Evolutionary conservation across 176 grass and related monocot genomes (phyloP).

Genomic region (Eleusine indica): DNA sequence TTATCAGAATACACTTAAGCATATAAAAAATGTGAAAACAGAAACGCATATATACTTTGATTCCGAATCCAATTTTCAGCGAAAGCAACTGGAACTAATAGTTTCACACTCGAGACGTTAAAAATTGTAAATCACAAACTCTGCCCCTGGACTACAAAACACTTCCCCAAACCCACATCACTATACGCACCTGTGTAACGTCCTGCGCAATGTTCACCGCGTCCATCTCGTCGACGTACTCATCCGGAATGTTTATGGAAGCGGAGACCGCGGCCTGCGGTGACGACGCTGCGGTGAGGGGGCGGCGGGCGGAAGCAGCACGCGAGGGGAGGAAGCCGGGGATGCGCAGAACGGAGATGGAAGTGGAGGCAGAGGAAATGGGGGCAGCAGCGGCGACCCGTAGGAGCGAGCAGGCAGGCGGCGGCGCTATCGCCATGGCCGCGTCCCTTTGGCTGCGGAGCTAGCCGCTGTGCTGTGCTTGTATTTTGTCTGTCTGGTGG

Average conservation of each 20-base stretch:
- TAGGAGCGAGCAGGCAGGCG: conserved; percentile 52
- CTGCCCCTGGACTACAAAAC: background rate
- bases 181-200: conserved; percentile 67
- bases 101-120: background rate
- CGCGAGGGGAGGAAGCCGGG: conserved; percentile 11
- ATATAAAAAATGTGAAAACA: background rate
- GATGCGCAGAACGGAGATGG: background rate
- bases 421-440: conserved; percentile 70
- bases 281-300: conserved; percentile 29
- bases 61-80: background rate
- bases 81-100: background rate
- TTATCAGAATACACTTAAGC: conserved; percentile 20
- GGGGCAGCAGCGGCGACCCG: background rate
- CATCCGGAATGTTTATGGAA: conserved; percentile 42
- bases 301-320: conserved; percentile 6
- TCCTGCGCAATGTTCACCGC: conserved; percentile 92
- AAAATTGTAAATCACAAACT: background rate
- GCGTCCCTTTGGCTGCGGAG: conserved; percentile 19
- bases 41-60: background rate
- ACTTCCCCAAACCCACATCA: background rate
- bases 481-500: conserved; percentile 7
- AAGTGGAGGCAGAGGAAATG: background rate
- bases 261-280: conserved; percentile 38
- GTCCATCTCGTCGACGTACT: conserved; percentile 60
- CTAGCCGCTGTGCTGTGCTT: background rate